Conservation (phyloP, 257 asterid species). For the Salvia hispanica region DNA sequence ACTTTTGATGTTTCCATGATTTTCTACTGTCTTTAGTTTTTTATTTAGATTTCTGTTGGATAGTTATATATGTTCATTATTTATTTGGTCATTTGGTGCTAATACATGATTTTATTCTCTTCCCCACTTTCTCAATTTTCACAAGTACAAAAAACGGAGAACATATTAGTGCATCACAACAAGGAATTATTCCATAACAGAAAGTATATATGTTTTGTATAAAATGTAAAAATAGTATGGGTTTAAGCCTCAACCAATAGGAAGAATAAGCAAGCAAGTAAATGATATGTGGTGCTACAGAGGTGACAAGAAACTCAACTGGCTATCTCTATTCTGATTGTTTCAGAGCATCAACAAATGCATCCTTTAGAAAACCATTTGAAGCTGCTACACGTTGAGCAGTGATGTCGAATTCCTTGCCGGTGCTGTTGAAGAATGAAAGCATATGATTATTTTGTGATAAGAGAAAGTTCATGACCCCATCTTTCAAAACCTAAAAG, state of each 20-base stretch:
- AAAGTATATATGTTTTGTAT: constrained; percentile 11
- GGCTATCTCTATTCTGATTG: constrained; percentile 46
- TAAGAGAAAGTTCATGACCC: not conserved
- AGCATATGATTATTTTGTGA: not conserved
- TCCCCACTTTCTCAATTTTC: not conserved
- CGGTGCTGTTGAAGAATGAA: constrained; percentile 52
- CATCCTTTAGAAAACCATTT: constrained; percentile 61
- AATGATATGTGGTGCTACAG: not conserved
- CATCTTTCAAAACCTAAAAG: not conserved
- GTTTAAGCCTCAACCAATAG: constrained; percentile 26
- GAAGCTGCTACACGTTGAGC: constrained; percentile 82
- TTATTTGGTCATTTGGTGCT: constrained; percentile 34
- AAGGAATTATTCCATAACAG: constrained; percentile 17
- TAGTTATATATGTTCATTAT: constrained; percentile 36
- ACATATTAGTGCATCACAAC: not conserved
- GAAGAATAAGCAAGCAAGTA: constrained; percentile 20
- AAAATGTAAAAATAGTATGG: constrained; percentile 15
- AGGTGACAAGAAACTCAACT: constrained; percentile 29
- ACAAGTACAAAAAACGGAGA: not conserved
- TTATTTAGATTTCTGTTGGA: constrained; percentile 35
- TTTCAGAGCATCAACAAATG: constrained; percentile 62
- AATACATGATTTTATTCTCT: not conserved
- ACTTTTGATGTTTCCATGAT: constrained; percentile 18
- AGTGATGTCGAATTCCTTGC: constrained; percentile 64
- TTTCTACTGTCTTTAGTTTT: constrained; percentile 26